Evolutionary conservation across 192 early-diverging fungal genomes (phyloP).

Genomic region (Gaertneriomyces semiglobifer): DNA sequence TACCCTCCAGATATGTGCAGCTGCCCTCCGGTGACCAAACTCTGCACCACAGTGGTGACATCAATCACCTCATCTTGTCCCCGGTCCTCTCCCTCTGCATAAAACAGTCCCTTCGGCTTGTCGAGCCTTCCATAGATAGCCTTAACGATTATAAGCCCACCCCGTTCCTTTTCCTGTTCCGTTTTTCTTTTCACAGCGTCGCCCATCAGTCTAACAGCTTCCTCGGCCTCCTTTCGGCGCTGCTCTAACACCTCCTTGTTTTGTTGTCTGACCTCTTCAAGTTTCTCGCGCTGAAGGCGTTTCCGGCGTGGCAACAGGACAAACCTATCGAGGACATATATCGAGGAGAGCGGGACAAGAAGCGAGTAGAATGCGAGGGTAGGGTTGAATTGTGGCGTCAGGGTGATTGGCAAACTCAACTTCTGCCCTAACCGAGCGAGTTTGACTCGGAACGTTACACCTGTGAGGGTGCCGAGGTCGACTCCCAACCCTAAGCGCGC

Average conservation of each 20-base stretch:
- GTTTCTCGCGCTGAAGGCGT: constrained; percentile 25
- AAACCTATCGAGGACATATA: constrained; percentile 35
- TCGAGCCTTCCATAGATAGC: constrained; percentile 85
- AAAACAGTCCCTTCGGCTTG: constrained; percentile 4
- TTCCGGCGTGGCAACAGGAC: constrained; percentile 39
- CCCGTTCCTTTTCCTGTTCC: constrained; percentile 61
- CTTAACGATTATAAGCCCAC: constrained; percentile 75
- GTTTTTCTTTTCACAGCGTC: constrained; percentile 65
- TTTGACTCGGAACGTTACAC: constrained; percentile 44
- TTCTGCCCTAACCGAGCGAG: constrained; percentile 50
- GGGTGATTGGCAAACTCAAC: constrained; percentile 45
- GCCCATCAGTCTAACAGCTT: constrained; percentile 69
- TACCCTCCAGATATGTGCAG: constrained; percentile 81
- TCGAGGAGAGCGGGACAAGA: constrained; percentile 33
- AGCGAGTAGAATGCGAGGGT: constrained; percentile 36
- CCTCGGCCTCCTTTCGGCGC: constrained; percentile 74
- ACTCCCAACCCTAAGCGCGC: constrained; percentile 47
- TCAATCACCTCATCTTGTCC: constrained; percentile 49
- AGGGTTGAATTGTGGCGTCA: constrained; percentile 45
- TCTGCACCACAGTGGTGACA: constrained; percentile 83
- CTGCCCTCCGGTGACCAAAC: constrained; percentile 79
- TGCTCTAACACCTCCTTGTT: constrained; percentile 47
- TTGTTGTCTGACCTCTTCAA: constrained; percentile 34
- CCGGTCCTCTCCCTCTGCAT: background rate
- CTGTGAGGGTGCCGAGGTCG: constrained; percentile 36